Conservation (phyloP, 805 yeast genomes). For the Ogataea paradorogensis region DNA sequence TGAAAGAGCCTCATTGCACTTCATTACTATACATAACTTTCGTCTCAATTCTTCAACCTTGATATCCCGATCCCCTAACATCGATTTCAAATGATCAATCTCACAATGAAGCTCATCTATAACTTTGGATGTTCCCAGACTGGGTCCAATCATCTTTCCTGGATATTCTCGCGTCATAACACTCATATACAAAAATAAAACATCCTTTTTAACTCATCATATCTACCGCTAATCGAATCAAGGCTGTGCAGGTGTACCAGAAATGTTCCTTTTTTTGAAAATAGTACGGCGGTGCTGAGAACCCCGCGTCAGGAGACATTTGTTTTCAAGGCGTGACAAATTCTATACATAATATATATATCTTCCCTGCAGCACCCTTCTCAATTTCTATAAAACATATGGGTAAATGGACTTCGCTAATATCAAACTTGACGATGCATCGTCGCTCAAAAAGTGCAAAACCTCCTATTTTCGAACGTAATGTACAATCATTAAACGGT, state of each 20-base stretch:
- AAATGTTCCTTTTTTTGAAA: too few species aligned
- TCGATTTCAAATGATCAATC: conserved; percentile 28
- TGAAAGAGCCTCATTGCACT: conserved; percentile 50
- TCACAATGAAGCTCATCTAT: conserved; percentile 31
- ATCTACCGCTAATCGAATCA: conserved; percentile 7
- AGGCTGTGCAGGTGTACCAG: conserved; percentile 7
- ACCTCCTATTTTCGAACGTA: conserved; percentile 14
- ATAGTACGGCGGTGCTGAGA: background rate
- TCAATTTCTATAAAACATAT: background rate
- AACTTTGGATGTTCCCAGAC: conserved; percentile 30
- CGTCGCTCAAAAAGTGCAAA: background rate
- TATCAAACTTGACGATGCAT: background rate
- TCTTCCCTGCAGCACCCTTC: conserved; percentile 1
- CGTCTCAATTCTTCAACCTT: conserved; percentile 48
- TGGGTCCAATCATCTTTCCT: conserved; percentile 1
- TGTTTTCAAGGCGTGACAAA: conserved; percentile 5
- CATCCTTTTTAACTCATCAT: background rate
- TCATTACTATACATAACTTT: conserved; percentile 44
- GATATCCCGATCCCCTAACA: conserved; percentile 23
- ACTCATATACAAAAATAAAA: background rate
- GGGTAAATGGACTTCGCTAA: conserved; percentile 2
- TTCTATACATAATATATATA: conserved; percentile 6
- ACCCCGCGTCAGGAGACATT: conserved; percentile 8
- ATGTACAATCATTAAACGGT: conserved; percentile 7
- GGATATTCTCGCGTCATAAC: background rate